Conservation (phyloP, 192 early-diverging fungal genomes). For the Coemansia furcata region DNA sequence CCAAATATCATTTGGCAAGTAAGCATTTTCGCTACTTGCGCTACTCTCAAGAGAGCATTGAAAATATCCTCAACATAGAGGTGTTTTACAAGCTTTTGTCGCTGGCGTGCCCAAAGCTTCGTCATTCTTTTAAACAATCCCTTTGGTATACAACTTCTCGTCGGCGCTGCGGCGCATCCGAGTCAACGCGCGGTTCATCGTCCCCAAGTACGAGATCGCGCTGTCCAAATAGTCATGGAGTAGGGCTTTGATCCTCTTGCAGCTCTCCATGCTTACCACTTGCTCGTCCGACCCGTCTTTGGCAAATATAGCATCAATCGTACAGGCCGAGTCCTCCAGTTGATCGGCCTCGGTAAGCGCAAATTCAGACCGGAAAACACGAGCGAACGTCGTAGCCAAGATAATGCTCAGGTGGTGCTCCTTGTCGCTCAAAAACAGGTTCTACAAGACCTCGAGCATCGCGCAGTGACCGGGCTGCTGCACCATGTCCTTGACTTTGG, state of each 20-base stretch:
- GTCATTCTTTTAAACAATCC: constrained; percentile 28
- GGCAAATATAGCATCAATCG: background rate
- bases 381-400: constrained; percentile 33
- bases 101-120: too few species aligned
- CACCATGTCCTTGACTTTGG: constrained; percentile 37
- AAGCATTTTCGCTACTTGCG: too few species aligned
- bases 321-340: constrained; percentile 2
- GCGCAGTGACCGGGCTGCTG: constrained; percentile 50
- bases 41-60: too few species aligned
- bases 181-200: constrained; percentile 60
- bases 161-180: constrained; percentile 74
- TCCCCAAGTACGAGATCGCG: constrained; percentile 24
- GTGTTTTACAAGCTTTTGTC: too few species aligned
- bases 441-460: constrained; percentile 37
- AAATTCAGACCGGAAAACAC: constrained; percentile 25
- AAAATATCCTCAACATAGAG: too few species aligned
- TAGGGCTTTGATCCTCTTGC: constrained; percentile 21
- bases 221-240: constrained; percentile 45
- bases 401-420: constrained; percentile 42
- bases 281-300: background rate
- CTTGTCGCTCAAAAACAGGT: constrained; percentile 41
- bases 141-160: constrained; percentile 76
- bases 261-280: constrained; percentile 22
- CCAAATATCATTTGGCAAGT: too few species aligned
- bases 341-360: constrained; percentile 19